phyloP scores from a whole-genome alignment of 163 green algal genomes.

The Chlamydomonas reinhardtii region DNA sequence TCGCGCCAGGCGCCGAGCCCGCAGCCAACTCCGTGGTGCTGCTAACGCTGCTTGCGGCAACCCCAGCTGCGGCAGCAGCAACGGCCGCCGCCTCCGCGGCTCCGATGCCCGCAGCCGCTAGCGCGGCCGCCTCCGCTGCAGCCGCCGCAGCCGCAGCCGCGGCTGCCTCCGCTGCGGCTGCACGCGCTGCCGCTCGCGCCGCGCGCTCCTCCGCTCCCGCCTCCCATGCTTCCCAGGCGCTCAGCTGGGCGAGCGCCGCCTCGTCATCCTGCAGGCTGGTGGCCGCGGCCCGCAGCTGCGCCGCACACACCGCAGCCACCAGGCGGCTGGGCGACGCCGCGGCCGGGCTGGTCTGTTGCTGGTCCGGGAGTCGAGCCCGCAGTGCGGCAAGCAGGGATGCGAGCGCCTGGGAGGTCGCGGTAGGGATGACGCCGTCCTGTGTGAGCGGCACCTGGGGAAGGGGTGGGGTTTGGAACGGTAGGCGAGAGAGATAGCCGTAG shows the following conservation, averaged over 20 bases:
- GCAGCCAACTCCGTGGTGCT: not conserved
- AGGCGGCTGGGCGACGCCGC: not conserved
- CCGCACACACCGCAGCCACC: not conserved
- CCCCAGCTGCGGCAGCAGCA: not conserved
- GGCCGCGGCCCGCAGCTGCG: not conserved
- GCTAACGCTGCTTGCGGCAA: no score
- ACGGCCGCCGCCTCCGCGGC: not conserved
- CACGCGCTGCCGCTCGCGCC: not conserved
- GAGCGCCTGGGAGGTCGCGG: not conserved
- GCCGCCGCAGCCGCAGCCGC: not conserved
- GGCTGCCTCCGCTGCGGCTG: not conserved
- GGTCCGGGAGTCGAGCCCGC: not conserved
- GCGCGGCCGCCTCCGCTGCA: no score
- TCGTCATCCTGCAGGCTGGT: conserved; percentile 25
- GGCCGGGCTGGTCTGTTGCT: not conserved
- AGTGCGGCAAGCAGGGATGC: not conserved
- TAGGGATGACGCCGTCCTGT: not conserved
- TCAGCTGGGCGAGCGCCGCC: conserved; percentile 32
- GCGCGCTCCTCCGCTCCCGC: not conserved
- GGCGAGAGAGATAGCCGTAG: no score
- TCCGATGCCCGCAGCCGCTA: not conserved
- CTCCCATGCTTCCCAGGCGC: conserved; percentile 8
- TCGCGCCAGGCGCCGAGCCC: not conserved
- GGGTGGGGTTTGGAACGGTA: not conserved
- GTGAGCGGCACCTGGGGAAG: conserved; percentile 1